Conservation (phyloP, 768 basidiomycete species). For the Trametes meyenii region DNA sequence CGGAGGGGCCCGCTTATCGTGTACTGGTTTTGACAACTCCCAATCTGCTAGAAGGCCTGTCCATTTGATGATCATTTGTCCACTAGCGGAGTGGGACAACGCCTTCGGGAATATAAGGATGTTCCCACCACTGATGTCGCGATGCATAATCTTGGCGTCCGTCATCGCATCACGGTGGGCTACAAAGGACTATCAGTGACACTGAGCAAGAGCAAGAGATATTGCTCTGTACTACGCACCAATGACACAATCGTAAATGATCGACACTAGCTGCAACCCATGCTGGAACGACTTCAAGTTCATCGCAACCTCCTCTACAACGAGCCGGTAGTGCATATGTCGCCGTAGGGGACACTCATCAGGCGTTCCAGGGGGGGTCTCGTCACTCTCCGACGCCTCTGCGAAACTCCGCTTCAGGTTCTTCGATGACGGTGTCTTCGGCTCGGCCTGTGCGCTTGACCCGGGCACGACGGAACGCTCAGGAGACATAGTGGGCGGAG, state of each 20-base stretch:
- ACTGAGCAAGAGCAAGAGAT: too few relatives aligned
- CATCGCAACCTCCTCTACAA: slow-evolving; percentile 7
- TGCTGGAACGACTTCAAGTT: not conserved
- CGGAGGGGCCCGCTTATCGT: not conserved
- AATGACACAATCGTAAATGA: slow-evolving; percentile 4
- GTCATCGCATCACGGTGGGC: not conserved
- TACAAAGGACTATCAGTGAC: not conserved
- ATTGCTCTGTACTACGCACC: not conserved
- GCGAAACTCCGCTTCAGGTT: not conserved
- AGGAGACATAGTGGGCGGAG: not conserved
- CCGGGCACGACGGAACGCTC: not conserved
- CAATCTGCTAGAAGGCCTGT: slow-evolving; percentile 9
- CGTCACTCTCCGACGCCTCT: not conserved
- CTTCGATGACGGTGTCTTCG: not conserved
- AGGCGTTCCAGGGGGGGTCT: too few relatives aligned
- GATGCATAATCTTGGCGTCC: slow-evolving; percentile 1
- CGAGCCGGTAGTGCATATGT: slow-evolving; percentile 16
- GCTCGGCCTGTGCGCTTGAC: not conserved
- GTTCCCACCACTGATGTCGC: slow-evolving; percentile 13
- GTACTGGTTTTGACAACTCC: slow-evolving; percentile 1
- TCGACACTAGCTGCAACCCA: slow-evolving; percentile 1
- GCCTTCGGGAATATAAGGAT: slow-evolving; percentile 8
- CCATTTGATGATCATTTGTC: not conserved
- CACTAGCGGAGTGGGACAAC: not conserved
- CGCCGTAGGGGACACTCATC: not conserved